Evolutionary conservation across 1,139 yeast species (phyloP).

Genomic region (Magnusiomyces clavatus): DNA sequence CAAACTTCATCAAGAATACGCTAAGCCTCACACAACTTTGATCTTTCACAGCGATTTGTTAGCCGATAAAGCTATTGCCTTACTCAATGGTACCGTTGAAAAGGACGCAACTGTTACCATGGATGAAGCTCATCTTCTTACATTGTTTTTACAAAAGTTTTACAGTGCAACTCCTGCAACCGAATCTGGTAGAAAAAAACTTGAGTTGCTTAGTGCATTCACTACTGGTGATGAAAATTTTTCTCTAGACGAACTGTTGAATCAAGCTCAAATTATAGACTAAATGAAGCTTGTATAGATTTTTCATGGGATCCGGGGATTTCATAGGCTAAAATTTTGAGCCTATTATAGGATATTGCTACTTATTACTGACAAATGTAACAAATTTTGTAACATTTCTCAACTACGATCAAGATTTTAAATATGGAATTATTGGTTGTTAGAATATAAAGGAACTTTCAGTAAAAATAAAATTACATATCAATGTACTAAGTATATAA

Average conservation of each 20-base stretch:
- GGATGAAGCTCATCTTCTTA: conserved; percentile 70
- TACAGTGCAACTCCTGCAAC: conserved; percentile 59
- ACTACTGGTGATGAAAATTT: conserved; percentile 61
- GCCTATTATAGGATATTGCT: too few relatives aligned
- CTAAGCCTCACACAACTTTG: conserved; percentile 90
- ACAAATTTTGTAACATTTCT: too few relatives aligned
- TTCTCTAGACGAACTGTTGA: conserved; percentile 55
- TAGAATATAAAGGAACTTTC: too few relatives aligned
- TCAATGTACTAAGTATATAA: too few relatives aligned
- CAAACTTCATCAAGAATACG: conserved; percentile 83
- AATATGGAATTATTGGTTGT: too few relatives aligned
- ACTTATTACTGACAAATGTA: too few relatives aligned
- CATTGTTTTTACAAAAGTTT: conserved; percentile 79
- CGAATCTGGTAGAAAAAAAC: conserved; percentile 37
- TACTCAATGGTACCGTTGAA: conserved; percentile 86
- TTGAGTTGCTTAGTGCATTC: conserved; percentile 55
- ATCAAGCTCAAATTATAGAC: conserved; percentile 68
- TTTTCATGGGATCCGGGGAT: too few relatives aligned
- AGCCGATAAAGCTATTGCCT: conserved; percentile 53
- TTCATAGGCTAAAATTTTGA: too few relatives aligned
- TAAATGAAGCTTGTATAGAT: conserved; percentile 13
- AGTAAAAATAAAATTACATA: too few relatives aligned
- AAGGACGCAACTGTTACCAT: conserved; percentile 51
- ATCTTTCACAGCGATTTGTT: conserved; percentile 78
- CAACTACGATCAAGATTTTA: too few relatives aligned